Conservation (phyloP, 2,329 filamentous ascomycete species). For the Daldinia eschscholtzii region DNA sequence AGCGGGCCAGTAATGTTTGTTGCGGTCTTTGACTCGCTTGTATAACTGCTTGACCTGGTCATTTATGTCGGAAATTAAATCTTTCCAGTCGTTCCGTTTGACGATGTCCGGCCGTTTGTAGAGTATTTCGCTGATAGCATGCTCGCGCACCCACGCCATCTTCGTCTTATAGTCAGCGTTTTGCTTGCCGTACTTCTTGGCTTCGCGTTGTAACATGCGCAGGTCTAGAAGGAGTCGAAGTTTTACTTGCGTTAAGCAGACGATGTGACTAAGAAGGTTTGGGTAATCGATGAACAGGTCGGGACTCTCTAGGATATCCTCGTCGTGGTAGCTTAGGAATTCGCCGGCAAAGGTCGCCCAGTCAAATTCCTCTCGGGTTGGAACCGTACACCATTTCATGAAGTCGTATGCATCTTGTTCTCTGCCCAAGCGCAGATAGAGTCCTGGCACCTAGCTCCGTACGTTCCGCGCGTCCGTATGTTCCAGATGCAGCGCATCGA, state of each 20-base stretch:
- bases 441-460: constrained; percentile 41
- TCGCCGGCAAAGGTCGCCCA: constrained; percentile 57
- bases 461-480: constrained; percentile 2
- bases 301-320: constrained; percentile 70
- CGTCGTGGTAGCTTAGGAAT: constrained; percentile 71
- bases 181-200: constrained; percentile 18
- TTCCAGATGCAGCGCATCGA: neutral
- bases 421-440: constrained; percentile 9
- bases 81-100: constrained; percentile 30
- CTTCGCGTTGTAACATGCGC: constrained; percentile 26
- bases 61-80: constrained; percentile 16
- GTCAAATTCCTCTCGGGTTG: constrained; percentile 54
- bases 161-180: constrained; percentile 38
- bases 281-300: neutral
- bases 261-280: constrained; percentile 23
- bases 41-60: constrained; percentile 32
- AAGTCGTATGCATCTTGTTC: constrained; percentile 47
- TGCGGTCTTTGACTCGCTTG: constrained; percentile 21
- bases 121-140: constrained; percentile 38
- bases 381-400: constrained; percentile 42
- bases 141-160: constrained; percentile 42
- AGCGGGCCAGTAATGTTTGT: constrained; percentile 42
- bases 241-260: constrained; percentile 41
- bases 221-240: constrained; percentile 40
- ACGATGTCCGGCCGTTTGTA: constrained; percentile 42